Evolutionary conservation across 768 basidiomycete genomes (phyloP), one percentile per base, ranked within the genome.

Genomic region (Ramaria rubella): DNA sequence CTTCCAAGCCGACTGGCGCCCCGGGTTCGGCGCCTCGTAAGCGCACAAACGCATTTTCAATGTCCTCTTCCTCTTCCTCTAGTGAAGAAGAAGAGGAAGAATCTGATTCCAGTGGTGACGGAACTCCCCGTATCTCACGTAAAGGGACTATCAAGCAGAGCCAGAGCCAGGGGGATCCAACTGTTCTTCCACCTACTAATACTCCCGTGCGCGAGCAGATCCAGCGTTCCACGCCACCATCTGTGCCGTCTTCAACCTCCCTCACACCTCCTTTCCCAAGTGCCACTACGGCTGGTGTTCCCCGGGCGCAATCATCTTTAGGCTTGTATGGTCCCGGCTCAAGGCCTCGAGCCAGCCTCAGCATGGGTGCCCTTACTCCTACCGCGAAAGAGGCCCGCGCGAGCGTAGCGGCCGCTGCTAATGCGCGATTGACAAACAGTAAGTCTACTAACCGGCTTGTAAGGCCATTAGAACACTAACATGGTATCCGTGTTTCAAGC

Each of bases 341-440:
- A 64, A 72, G 79, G 42, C 66, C 64, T n/a, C 74, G 79, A 1
- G 81, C 81, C 24, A 83, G 81, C 48, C 72, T 69, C 40, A 86
- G 85, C 8, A 77, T 81, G 2, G 82, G 82, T 60, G 83, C 84
- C 4, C 56, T 82, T 36, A 68, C 73, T 2, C 82, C 82, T 0
- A 75, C 71, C 44, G 72, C 75, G 24, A 78, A 80, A 8, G 80
- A 80, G 0, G 76, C 75, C 55, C 72, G 76, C 33, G 83, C 80
- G 11, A 59, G 1, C 80, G 78, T 33, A 60, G 31, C 63, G 58
- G 52, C 59, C 11, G 58, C 64, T 19, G 56, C 56, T 23, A 59
- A 59, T 49, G 53, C 52, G 26, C 58, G 52, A 42, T n/a, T 60
- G 26, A 33, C 58, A 30, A 48, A 45, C 17, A 26, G 55, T 56